These are phyloP conservation scores for Centrapalus pauciflorus DNA, from an alignment of 129 eudicot genomes.

Conservation along the genomic window DNA sequence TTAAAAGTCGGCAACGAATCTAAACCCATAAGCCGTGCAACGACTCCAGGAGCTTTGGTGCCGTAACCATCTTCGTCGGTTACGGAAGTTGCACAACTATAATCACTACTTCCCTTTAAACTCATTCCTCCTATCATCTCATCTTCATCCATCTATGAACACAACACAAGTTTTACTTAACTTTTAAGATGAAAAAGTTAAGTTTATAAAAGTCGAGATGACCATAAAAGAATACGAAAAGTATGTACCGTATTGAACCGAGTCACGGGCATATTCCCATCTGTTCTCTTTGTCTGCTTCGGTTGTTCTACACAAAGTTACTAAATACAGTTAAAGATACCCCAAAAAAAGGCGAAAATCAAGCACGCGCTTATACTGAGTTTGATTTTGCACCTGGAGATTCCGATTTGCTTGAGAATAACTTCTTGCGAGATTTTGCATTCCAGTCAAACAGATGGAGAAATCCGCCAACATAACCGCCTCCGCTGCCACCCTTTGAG, in stretches of 20 bases:
- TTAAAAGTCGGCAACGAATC: conserved; percentile 75
- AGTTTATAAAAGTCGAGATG: background rate
- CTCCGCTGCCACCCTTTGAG: conserved; percentile 74
- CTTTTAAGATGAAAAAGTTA: background rate
- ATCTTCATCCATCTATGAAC: conserved; percentile 62
- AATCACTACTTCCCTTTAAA: conserved; percentile 71
- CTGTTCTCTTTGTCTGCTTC: conserved; percentile 74
- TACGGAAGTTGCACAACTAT: conserved; percentile 85
- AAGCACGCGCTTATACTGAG: background rate
- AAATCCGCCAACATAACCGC: conserved; percentile 90
- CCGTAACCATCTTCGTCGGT: conserved; percentile 74
- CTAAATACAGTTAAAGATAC: background rate
- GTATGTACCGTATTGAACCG: conserved; percentile 50
- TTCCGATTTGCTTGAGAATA: conserved; percentile 74
- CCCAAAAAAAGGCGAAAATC: background rate
- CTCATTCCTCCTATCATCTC: conserved; percentile 53
- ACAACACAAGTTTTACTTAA: background rate
- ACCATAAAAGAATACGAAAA: background rate
- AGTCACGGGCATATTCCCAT: conserved; percentile 62
- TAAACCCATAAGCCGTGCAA: conserved; percentile 94
- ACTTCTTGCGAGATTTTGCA: conserved; percentile 84
- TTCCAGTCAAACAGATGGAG: conserved; percentile 96
- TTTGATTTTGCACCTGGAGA: conserved; percentile 47
- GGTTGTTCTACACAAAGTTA: conserved; percentile 51
- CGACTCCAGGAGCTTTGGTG: conserved; percentile 75